Evolutionary conservation across 1,139 yeast genomes (phyloP).

Genomic region (Nakaseomyces bracarensis): DNA sequence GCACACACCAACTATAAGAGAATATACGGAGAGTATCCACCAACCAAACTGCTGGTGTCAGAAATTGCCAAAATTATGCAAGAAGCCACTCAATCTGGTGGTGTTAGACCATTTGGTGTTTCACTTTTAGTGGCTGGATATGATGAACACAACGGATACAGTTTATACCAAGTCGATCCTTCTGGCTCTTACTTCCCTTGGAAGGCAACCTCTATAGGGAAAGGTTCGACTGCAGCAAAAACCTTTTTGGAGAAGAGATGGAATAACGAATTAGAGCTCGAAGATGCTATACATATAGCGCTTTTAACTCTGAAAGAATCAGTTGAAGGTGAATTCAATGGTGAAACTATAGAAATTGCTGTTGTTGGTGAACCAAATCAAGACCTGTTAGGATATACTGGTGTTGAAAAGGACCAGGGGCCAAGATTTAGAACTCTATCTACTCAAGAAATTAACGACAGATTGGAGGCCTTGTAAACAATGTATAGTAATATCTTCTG

Average conservation of each 20-base stretch:
- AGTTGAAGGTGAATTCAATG: slow-evolving; percentile 96
- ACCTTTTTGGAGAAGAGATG: slow-evolving; percentile 96
- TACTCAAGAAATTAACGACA: slow-evolving; percentile 88
- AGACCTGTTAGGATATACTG: slow-evolving; percentile 73
- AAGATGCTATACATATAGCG: slow-evolving; percentile 97
- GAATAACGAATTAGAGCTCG: slow-evolving; percentile 93
- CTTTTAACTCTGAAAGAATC: slow-evolving; percentile 89
- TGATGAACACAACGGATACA: slow-evolving; percentile 74
- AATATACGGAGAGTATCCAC: slow-evolving; percentile 93
- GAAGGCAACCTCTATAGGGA: slow-evolving; percentile 99
- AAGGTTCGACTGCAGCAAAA: slow-evolving; percentile 88
- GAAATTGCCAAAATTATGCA: slow-evolving; percentile 96
- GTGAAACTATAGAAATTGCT: slow-evolving; percentile 90
- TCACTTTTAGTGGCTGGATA: slow-evolving; percentile 90
- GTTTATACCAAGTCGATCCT: slow-evolving; percentile 94
- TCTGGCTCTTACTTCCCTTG: slow-evolving; percentile 98
- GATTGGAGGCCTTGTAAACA: slow-evolving; percentile 71
- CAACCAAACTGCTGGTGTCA: slow-evolving; percentile 87
- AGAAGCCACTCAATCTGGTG: slow-evolving; percentile 97
- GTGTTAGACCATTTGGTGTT: slow-evolving; percentile 54
- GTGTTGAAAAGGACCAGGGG: slow-evolving; percentile 66
- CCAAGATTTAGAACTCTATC: slow-evolving; percentile 82
- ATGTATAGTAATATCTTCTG: slow-evolving; percentile 16
- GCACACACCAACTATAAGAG: slow-evolving; percentile 92
- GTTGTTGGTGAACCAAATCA: slow-evolving; percentile 80